These are phyloP conservation scores for Ophiostoma ips DNA, from an alignment of 2,329 filamentous ascomycete species.

Conservation along the genomic window DNA sequence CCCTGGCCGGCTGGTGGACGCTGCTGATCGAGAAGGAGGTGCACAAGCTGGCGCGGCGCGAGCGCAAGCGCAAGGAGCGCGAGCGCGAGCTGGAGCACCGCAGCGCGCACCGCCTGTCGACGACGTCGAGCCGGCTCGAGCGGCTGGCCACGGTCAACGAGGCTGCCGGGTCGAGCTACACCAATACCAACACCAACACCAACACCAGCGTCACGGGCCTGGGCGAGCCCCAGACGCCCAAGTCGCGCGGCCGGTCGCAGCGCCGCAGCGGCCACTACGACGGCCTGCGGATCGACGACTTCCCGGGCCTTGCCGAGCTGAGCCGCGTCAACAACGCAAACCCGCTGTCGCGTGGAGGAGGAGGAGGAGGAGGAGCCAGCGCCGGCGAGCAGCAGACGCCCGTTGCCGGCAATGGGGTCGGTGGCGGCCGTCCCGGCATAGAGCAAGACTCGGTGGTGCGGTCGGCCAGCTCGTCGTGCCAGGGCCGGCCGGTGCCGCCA, in stretches of 20 bases:
- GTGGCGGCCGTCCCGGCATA: slow-evolving; percentile 63
- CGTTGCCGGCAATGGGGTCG: no score
- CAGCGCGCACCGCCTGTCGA: slow-evolving; percentile 68
- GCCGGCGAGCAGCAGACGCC: slow-evolving; percentile 14
- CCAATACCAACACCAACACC: no score
- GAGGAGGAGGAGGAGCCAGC: no score
- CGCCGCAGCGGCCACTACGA: slow-evolving; percentile 54
- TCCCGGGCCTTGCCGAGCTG: slow-evolving; percentile 62
- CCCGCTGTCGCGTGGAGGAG: slow-evolving; percentile 22
- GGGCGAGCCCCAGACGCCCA: slow-evolving; percentile 38
- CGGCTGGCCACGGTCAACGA: slow-evolving; percentile 50
- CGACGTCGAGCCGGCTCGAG: slow-evolving; percentile 76
- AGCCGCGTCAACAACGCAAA: slow-evolving; percentile 29
- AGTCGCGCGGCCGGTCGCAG: slow-evolving; percentile 62
- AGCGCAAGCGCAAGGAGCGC: slow-evolving; percentile 71
- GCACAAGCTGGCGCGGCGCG: slow-evolving; percentile 65
- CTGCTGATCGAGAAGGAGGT: slow-evolving; percentile 88
- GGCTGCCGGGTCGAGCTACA: slow-evolving; percentile 24
- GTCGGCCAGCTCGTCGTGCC: slow-evolving; percentile 62
- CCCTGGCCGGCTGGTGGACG: slow-evolving; percentile 91
- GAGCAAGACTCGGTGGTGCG: slow-evolving; percentile 66
- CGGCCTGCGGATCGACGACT: slow-evolving; percentile 55
- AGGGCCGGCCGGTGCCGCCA: slow-evolving; percentile 62
- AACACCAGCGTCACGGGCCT: slow-evolving; percentile 23
- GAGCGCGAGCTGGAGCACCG: slow-evolving; percentile 66